Conservation (phyloP, 768 basidiomycete species). For the Ramaria rubella region DNA sequence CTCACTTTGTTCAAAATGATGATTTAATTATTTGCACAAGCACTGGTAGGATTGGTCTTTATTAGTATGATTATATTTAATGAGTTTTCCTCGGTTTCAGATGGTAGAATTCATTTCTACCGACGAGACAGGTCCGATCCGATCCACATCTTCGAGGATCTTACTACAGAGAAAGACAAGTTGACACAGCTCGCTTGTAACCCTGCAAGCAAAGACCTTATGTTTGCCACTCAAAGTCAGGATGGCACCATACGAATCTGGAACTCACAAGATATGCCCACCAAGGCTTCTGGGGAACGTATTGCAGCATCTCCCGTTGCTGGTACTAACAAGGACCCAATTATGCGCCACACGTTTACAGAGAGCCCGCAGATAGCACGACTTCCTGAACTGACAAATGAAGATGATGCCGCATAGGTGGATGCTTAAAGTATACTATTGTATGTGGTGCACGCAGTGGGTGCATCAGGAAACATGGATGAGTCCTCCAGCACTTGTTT, state of each 20-base stretch:
- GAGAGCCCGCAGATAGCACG: background rate
- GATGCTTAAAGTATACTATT: too few relatives aligned
- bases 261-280: background rate
- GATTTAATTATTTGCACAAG: background rate
- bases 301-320: background rate
- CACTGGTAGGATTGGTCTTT: background rate
- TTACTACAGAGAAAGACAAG: background rate
- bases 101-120: background rate
- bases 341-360: background rate
- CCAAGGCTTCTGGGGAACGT: background rate
- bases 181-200: background rate
- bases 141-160: background rate
- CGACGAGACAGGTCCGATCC: background rate
- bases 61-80: background rate
- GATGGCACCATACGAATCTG: conserved; percentile 1
- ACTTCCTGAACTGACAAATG: background rate
- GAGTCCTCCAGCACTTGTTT: too few relatives aligned
- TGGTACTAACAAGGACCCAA: background rate
- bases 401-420: too few relatives aligned
- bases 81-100: background rate
- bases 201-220: background rate
- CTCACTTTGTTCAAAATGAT: background rate
- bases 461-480: too few relatives aligned
- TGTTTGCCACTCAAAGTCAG: background rate
- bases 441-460: too few relatives aligned